Base-by-base conservation (phyloP, 1,284 basidiomycete genomes). In the Microbotryum lychnidis-dioicae region DNA sequence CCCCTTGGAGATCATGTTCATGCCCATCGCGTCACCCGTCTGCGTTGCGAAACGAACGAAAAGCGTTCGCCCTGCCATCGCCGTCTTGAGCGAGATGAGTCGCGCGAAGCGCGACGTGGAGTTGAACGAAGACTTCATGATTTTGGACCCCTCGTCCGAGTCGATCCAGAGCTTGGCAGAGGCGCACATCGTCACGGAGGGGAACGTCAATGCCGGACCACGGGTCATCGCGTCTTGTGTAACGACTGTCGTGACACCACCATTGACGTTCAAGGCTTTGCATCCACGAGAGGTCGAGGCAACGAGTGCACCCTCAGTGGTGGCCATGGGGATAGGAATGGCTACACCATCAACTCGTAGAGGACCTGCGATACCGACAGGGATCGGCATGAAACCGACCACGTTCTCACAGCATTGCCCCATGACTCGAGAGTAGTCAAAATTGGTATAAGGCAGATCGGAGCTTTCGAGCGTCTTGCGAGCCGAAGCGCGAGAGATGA, bases 361-460 rank as follows among this genome's bases (percentile, higher is more conserved):
- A 3, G 96, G 96, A 7, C 96, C 96, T 6, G 96, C 96, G 65
- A 98, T 89, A 72, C 96, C 96, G 58, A 98, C 84, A 0, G 96
- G 96, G 45, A 99, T 77, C 25, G 96, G 96, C 77, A 97, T 93
- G 76, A 88, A 99, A 25, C 96, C 96, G 53, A 98, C 84, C 54
- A 99, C 96, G 75, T 99, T 99, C 79, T 99, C 96, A 77, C 96
- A 99, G 78, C 96, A 99, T 5, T 94, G 93, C 64, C 94, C 94
- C 69, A 94, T 84, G 57, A 99, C 92, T 29, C 88, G 84, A 47
- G 87, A 85, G 78, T 98, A 99, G 77, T 97, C 91, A 77, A 96
- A 99, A 75, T 86, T 79, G 44, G 81, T 74, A 81, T 88, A 85
- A 0, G 96, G 96, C 20, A 98, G 79, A 52, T 86, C 83, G 1